Evolutionary conservation across 345 rosid genomes (phyloP).

Genomic region (Arabis hirsuta): DNA sequence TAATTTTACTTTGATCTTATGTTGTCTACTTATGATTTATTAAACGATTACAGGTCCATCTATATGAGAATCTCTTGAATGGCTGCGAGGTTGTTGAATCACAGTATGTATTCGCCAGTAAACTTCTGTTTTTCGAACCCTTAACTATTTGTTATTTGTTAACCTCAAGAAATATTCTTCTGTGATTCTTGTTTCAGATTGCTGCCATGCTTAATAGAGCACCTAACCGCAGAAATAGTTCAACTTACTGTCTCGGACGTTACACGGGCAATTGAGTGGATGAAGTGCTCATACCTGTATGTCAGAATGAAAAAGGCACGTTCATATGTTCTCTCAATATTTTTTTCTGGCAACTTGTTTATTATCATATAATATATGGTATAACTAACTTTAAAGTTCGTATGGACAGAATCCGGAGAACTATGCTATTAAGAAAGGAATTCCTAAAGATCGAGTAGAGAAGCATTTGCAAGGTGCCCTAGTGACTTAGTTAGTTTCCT

Average conservation of each 20-base stretch:
- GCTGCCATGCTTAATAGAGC: constrained; percentile 89
- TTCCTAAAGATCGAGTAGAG: constrained; percentile 74
- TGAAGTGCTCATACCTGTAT: constrained; percentile 90
- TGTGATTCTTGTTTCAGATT: constrained; percentile 58
- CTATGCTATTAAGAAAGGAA: constrained; percentile 77
- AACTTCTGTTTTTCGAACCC: constrained; percentile 24
- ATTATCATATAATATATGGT: constrained; percentile 17
- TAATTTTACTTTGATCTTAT: constrained; percentile 11
- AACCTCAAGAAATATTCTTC: not conserved
- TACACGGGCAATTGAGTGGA: constrained; percentile 93
- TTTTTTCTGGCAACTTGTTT: not conserved
- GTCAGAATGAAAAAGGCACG: constrained; percentile 93
- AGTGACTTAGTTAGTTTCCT: constrained; percentile 23
- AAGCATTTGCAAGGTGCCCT: constrained; percentile 82
- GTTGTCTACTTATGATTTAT: constrained; percentile 27
- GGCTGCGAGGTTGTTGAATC: constrained; percentile 98
- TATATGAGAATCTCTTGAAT: constrained; percentile 87
- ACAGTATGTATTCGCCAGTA: constrained; percentile 61
- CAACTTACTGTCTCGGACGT: constrained; percentile 87
- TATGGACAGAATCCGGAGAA: constrained; percentile 78
- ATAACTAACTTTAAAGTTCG: constrained; percentile 26
- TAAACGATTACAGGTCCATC: constrained; percentile 68
- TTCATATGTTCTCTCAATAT: constrained; percentile 16
- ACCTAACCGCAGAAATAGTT: constrained; percentile 97
- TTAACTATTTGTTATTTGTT: constrained; percentile 1